A percentile compares a stretch with the other conserved stretches of the same genome.
phyloP scores from a whole-genome alignment of 371 early-diverging fungal genomes.

The Mucor mucedo region DNA sequence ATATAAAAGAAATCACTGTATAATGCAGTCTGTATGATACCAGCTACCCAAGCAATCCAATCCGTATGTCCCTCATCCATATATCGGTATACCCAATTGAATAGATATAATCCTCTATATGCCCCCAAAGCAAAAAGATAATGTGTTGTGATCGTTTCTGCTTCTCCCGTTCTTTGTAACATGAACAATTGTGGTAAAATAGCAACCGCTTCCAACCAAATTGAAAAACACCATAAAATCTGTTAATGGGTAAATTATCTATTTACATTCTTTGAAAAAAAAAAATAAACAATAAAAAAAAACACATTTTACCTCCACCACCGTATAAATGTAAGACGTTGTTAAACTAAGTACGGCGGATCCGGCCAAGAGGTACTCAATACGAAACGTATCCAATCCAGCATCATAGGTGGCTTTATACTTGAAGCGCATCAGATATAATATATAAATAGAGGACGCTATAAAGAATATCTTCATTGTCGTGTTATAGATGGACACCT shows the following conservation, averaged over 20 bases:
- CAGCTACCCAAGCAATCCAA: slow-evolving; percentile 84
- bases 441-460: slow-evolving; percentile 79
- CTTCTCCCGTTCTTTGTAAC: slow-evolving; percentile 96
- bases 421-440: slow-evolving; percentile 90
- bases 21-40: slow-evolving; percentile 92
- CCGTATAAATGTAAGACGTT: slow-evolving; percentile 71
- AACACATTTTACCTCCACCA: slow-evolving; percentile 64
- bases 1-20: slow-evolving; percentile 99
- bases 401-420: slow-evolving; percentile 94
- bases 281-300: not conserved
- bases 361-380: slow-evolving; percentile 82
- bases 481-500: slow-evolving; percentile 89
- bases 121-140: slow-evolving; percentile 98
- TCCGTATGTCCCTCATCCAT: slow-evolving; percentile 69
- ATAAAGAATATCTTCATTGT: slow-evolving; percentile 97
- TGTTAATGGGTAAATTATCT: slow-evolving; percentile 35
- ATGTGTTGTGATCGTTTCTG: slow-evolving; percentile 98
- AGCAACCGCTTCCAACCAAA: slow-evolving; percentile 97
- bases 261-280: too few species aligned
- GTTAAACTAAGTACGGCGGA: slow-evolving; percentile 74
- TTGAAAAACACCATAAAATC: slow-evolving; percentile 95
- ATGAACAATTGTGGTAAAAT: slow-evolving; percentile 99
- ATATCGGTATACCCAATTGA: slow-evolving; percentile 97
- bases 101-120: slow-evolving; percentile 94
- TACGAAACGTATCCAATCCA: slow-evolving; percentile 87